Evolutionary conservation across 768 basidiomycete species (phyloP).

Genomic region (Termitomyces sp.): DNA sequence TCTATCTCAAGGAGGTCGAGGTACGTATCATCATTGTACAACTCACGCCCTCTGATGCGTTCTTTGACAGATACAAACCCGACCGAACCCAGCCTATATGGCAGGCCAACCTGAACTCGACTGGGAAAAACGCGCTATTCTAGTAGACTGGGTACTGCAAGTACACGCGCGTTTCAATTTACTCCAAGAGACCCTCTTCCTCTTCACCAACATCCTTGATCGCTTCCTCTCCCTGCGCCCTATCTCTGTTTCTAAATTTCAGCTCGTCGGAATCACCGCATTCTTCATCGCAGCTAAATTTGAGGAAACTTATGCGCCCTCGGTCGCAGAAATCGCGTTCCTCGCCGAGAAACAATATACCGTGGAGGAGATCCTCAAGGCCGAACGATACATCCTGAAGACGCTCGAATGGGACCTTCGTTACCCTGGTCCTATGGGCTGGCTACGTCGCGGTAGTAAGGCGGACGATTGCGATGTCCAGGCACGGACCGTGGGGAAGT

Average conservation of each 20-base stretch:
- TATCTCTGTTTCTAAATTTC: constrained; percentile 78
- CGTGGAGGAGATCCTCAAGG: constrained; percentile 78
- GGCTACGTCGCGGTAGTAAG: constrained; percentile 85
- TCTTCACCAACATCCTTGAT: constrained; percentile 81
- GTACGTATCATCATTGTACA: constrained; percentile 30
- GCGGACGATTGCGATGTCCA: constrained; percentile 88
- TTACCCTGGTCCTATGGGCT: constrained; percentile 86
- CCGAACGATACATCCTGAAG: constrained; percentile 84
- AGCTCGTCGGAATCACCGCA: constrained; percentile 85
- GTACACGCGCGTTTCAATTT: constrained; percentile 84
- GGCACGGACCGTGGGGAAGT: constrained; percentile 84
- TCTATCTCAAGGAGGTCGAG: constrained; percentile 80
- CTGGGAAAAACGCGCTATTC: constrained; percentile 85
- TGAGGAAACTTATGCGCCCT: constrained; percentile 88
- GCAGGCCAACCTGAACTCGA: constrained; percentile 72
- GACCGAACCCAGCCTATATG: constrained; percentile 87
- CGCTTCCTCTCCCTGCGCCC: constrained; percentile 66
- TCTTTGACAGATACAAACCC: constrained; percentile 50
- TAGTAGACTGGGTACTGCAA: constrained; percentile 92
- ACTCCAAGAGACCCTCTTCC: constrained; percentile 87
- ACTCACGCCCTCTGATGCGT: constrained; percentile 5
- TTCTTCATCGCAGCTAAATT: constrained; percentile 89
- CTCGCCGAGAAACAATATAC: constrained; percentile 76
- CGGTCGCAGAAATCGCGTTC: constrained; percentile 72
- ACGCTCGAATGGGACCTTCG: constrained; percentile 83